Conservation (phyloP, 2,329 filamentous ascomycete species). For the Pseudogymnoascus sp. region DNA sequence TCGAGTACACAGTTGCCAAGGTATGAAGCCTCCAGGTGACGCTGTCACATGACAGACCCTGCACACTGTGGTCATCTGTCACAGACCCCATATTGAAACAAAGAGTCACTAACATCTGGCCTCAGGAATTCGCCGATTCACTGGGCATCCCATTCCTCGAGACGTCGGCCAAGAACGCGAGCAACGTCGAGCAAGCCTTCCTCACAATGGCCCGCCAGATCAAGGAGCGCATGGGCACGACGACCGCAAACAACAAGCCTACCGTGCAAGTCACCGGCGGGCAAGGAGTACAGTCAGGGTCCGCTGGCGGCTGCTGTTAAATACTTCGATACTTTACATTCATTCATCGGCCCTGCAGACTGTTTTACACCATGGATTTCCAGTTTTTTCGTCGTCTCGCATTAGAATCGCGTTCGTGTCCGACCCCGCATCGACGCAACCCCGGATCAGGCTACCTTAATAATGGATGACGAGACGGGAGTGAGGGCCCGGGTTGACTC, state of each 20-base stretch:
- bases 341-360: conserved; percentile 4
- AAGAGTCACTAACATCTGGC: conserved; percentile 16
- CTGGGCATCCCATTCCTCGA: conserved; percentile 98
- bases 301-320: conserved; percentile 86
- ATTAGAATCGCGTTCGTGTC: conserved; percentile 10
- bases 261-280: conserved; percentile 93
- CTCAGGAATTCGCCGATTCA: conserved; percentile 94
- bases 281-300: conserved; percentile 83
- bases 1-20: conserved; percentile 99
- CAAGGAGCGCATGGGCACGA: conserved; percentile 99
- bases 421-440: conserved; percentile 6
- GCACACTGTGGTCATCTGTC: conserved; percentile 5
- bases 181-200: conserved; percentile 99
- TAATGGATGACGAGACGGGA: conserved; percentile 8
- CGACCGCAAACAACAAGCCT: conserved; percentile 92
- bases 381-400: conserved; percentile 7
- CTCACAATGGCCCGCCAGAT: conserved; percentile 99
- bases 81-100: not conserved
- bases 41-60: conserved; percentile 15
- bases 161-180: conserved; percentile 98
- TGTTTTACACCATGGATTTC: conserved; percentile 5
- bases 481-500: conserved; percentile 1
- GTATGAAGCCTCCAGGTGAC: conserved; percentile 43
- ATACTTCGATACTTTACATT: conserved; percentile 20
- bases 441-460: conserved; percentile 8